Conservation (phyloP, 2,329 filamentous ascomycete species). For the Diplodia intermedia region DNA sequence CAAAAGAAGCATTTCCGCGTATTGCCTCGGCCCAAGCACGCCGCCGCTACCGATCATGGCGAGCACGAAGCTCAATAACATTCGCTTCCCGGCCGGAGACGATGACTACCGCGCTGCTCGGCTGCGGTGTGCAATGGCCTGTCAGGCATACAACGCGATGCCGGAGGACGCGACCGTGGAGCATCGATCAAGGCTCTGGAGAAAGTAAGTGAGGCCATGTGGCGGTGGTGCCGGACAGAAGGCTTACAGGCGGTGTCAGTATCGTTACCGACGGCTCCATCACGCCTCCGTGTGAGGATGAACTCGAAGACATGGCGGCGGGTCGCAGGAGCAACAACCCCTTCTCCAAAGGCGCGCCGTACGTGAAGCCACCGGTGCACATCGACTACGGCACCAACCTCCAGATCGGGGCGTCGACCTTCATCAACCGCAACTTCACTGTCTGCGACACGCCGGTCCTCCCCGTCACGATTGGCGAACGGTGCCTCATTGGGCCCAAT, state of each 20-base stretch:
- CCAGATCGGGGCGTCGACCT: slow-evolving; percentile 67
- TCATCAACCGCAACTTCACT: slow-evolving; percentile 65
- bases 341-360: slow-evolving; percentile 23
- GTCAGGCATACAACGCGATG: slow-evolving; percentile 33
- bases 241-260: slow-evolving; percentile 4
- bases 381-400: slow-evolving; percentile 73
- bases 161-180: slow-evolving; percentile 31
- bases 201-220: slow-evolving; percentile 30
- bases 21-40: not conserved
- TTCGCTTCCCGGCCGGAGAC: slow-evolving; percentile 13
- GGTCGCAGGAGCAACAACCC: slow-evolving; percentile 13
- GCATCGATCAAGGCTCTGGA: slow-evolving; percentile 32
- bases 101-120: slow-evolving; percentile 28
- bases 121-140: slow-evolving; percentile 33
- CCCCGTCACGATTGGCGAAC: slow-evolving; percentile 58
- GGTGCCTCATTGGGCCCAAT: slow-evolving; percentile 61
- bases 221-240: not conserved
- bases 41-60: not conserved
- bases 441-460: slow-evolving; percentile 59
- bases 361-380: slow-evolving; percentile 61
- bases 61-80: slow-evolving; percentile 5
- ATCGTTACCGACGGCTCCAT: slow-evolving; percentile 26
- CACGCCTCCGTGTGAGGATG: slow-evolving; percentile 23
- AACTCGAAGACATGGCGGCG: not conserved
- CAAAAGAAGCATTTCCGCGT: slow-evolving; percentile 4